Conservation (phyloP, 306 rosid genomes). For the Vigna trinervia region DNA sequence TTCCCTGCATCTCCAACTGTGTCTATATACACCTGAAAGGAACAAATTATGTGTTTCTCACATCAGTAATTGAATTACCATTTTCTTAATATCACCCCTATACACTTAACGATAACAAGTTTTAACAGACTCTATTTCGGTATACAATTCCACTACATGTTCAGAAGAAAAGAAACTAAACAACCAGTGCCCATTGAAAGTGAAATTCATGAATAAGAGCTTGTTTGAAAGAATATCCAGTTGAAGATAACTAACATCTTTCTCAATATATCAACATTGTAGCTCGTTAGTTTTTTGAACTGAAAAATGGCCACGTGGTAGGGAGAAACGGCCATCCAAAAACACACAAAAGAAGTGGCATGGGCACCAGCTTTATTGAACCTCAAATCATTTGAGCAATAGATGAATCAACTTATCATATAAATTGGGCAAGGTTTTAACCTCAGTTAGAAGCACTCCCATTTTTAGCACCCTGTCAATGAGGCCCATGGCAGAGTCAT, state of each 20-base stretch:
- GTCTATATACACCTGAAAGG: constrained; percentile 83
- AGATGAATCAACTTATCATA: background rate
- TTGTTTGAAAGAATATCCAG: background rate
- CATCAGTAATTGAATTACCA: constrained; percentile 8
- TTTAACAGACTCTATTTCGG: background rate
- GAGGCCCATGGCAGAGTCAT: constrained; percentile 87
- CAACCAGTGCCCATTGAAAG: background rate
- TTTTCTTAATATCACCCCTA: background rate
- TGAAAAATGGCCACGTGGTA: no score
- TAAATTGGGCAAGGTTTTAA: constrained; percentile 39
- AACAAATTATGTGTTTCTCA: constrained; percentile 19
- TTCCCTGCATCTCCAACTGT: constrained; percentile 95
- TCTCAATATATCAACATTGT: no score
- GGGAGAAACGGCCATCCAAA: no score
- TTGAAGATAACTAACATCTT: background rate
- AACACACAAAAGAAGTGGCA: no score
- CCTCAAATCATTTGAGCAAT: background rate
- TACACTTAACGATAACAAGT: background rate
- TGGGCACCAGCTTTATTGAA: background rate
- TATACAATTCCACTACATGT: background rate
- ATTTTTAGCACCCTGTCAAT: constrained; percentile 63
- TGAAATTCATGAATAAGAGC: background rate
- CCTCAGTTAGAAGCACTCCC: constrained; percentile 96
- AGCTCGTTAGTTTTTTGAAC: no score
- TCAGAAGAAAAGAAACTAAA: background rate